A percentile compares a stretch with the other conserved stretches of the same genome.
Evolutionary conservation across 768 basidiomycete genomes (phyloP).

Genomic region (Psilocybe cubensis): DNA sequence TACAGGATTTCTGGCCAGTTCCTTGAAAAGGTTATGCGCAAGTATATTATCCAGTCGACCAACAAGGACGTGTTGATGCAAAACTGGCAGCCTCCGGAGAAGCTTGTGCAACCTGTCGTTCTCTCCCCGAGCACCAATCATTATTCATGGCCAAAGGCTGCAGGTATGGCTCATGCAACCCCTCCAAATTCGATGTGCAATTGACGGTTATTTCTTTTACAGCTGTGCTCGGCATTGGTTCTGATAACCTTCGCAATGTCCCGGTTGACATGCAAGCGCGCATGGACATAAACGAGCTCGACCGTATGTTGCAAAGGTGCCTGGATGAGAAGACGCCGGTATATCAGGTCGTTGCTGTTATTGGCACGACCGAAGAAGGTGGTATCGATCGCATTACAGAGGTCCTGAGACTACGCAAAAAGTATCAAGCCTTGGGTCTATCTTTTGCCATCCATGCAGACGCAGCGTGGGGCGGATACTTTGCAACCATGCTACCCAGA

Average conservation of each 20-base stretch:
- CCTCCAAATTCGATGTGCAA: background rate
- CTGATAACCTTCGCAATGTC: constrained; percentile 36
- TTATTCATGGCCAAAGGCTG: constrained; percentile 54
- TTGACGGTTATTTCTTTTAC: background rate
- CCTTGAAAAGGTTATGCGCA: constrained; percentile 21
- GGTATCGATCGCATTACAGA: constrained; percentile 42
- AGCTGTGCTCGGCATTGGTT: constrained; percentile 47
- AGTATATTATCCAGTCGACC: constrained; percentile 1
- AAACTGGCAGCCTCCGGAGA: background rate
- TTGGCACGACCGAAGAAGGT: constrained; percentile 49
- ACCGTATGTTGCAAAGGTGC: constrained; percentile 27
- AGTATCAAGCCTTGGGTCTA: constrained; percentile 15
- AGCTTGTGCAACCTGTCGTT: constrained; percentile 21
- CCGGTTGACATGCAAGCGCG: constrained; percentile 39
- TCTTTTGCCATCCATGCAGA: constrained; percentile 24
- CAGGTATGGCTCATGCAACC: constrained; percentile 32
- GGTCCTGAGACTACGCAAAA: constrained; percentile 36
- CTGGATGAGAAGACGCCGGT: constrained; percentile 29
- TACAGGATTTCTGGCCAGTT: constrained; percentile 37
- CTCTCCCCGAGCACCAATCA: constrained; percentile 35
- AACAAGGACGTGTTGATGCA: constrained; percentile 3
- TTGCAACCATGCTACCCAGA: constrained; percentile 20
- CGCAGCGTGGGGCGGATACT: constrained; percentile 53
- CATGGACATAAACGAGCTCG: constrained; percentile 32
- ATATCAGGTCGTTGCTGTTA: constrained; percentile 46